Percentiles rank a stretch among this genome's conserved stretches.
These are phyloP conservation scores for Termitomyces heimii DNA, from an alignment of 768 basidiomycete species.

Conservation along the genomic window DNA sequence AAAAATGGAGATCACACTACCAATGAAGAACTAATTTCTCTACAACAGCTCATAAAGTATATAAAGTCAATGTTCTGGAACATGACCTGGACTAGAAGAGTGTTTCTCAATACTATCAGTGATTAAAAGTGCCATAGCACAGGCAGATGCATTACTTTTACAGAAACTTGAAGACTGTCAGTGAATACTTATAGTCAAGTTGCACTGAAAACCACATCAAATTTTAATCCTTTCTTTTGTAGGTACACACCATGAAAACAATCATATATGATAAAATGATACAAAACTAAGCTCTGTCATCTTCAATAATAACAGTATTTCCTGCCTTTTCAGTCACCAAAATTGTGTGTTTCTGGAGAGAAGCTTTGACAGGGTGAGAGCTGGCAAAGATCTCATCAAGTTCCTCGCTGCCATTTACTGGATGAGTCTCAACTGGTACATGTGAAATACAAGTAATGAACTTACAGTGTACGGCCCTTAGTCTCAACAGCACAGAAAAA, in stretches of 20 bases:
- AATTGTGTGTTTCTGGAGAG: conserved; percentile 32
- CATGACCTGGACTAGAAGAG: no score
- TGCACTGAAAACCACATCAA: no score
- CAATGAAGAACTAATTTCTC: no score
- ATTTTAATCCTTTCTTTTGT: no score
- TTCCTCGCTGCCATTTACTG: conserved; percentile 26
- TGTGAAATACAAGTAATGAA: neutral
- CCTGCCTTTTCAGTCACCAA: conserved; percentile 30
- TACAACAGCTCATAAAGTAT: no score
- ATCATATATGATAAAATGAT: neutral
- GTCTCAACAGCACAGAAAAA: conserved; percentile 37
- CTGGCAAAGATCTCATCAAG: conserved; percentile 32
- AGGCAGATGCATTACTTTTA: no score
- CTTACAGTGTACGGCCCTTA: conserved; percentile 35
- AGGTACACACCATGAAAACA: neutral
- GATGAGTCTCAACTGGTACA: neutral
- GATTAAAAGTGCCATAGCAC: neutral
- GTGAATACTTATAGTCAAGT: no score
- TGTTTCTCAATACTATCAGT: no score
- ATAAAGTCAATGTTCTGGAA: no score
- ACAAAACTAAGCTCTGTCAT: conserved; percentile 4
- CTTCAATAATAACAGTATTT: conserved; percentile 15
- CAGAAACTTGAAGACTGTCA: no score
- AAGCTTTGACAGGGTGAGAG: conserved; percentile 34
- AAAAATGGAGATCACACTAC: no score